These are phyloP conservation scores for Iris pallida DNA, from an alignment of 116 monocot genomes.

Conservation along the genomic window DNA sequence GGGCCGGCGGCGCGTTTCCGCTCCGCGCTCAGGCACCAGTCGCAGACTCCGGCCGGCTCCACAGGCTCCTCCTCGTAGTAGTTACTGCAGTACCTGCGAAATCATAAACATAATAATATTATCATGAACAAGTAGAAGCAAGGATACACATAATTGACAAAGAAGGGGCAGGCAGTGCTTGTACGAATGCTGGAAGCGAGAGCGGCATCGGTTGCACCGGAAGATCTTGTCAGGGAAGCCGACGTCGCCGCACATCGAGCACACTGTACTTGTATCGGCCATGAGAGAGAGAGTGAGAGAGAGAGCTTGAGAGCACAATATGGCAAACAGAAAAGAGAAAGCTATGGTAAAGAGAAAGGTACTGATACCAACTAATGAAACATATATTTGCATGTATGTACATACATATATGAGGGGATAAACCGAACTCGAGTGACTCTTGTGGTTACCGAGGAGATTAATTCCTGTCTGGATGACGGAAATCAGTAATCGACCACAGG, in stretches of 20 bases:
- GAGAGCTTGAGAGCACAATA: not conserved
- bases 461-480: no score
- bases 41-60: constrained; percentile 28
- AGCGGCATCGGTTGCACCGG: constrained; percentile 66
- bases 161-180: not conserved
- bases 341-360: not conserved
- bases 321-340: not conserved
- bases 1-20: not conserved
- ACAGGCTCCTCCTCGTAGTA: constrained; percentile 34
- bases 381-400: constrained; percentile 2
- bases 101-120: not conserved
- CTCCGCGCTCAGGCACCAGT: constrained; percentile 67
- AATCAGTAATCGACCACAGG: no score
- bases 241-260: constrained; percentile 87
- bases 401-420: no score
- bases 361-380: not conserved
- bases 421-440: not conserved
- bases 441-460: no score
- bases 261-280: constrained; percentile 38
- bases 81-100: constrained; percentile 68
- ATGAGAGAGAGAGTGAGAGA: constrained; percentile 19
- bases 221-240: constrained; percentile 78
- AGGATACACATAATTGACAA: not conserved
- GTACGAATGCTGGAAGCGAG: constrained; percentile 77
- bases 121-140: not conserved